Conservation (phyloP, 192 early-diverging fungal genomes). For the Phycomyces nitens region DNA sequence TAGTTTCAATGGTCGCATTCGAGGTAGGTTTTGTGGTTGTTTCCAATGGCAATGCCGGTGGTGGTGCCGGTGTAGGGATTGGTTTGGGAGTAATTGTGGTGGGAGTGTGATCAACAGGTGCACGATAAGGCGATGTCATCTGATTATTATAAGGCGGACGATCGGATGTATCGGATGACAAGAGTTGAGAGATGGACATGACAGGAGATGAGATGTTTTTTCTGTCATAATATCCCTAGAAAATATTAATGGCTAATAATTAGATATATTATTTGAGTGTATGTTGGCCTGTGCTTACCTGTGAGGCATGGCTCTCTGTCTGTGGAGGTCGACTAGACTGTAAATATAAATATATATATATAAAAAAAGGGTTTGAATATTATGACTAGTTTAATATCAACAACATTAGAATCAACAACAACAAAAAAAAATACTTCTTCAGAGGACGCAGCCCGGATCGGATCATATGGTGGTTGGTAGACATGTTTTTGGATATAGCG, state of each 20-base stretch:
- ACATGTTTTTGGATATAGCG: not conserved
- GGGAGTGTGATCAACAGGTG: not conserved
- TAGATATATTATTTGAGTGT: too few relatives aligned
- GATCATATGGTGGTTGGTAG: slow-evolving; percentile 19
- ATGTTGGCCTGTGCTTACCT: too few relatives aligned
- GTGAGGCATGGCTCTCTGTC: too few relatives aligned
- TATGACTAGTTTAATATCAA: too few relatives aligned
- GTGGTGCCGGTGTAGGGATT: not conserved
- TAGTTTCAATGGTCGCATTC: not conserved
- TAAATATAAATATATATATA: too few relatives aligned
- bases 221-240: slow-evolving; percentile 1
- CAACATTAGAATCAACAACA: too few relatives aligned
- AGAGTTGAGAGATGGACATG: slow-evolving; percentile 19
- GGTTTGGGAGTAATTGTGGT: too few relatives aligned
- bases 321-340: too few relatives aligned
- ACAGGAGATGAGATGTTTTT: slow-evolving; percentile 10
- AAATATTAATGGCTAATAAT: too few relatives aligned
- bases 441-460: slow-evolving; percentile 7
- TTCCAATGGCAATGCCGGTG: slow-evolving; percentile 3
- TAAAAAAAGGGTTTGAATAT: too few relatives aligned
- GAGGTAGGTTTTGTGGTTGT: slow-evolving; percentile 11
- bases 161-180: not conserved
- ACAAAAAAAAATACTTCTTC: not conserved
- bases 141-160: not conserved
- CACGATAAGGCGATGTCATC: not conserved